Evolutionary conservation across 2,329 filamentous ascomycete genomes (phyloP), one percentile per base, ranked within the genome.

Genomic region (Microcyclosporella mali): DNA sequence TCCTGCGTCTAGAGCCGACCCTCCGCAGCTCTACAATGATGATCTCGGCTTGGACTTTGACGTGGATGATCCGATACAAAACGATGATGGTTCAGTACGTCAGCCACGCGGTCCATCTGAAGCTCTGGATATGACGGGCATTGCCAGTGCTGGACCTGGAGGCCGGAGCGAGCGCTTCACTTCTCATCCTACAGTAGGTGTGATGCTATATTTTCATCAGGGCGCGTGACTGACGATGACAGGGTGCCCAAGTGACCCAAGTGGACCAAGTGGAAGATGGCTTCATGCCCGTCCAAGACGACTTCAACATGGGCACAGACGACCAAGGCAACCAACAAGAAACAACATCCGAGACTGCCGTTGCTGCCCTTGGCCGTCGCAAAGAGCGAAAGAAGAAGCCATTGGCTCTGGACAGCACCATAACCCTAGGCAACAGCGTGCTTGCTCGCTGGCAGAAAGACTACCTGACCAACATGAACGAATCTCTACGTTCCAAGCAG

Each of bases 391-490:
- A 38, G 27, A 33, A 43, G 58, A 28, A 70, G 46, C 40, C 59
- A 2, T 54, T 82, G 9, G 58, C 59, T 0, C 51, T 68, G 2
- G 81, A 84, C 50, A 51, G 59, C 7, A 62, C 56, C 2, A 72
- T 71, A 10, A 72, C 76, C 46, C 61, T 84, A 17, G 70, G 69
- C 45, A 82, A 79, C 52, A 63, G 67, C 4, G 75, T 79, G 15
- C 62, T 85, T 2, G 64, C 68, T 1, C 60, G 64, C n/a, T 82
- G 78, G 76, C 76, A 77, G 47, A 64, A 67, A 2, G 66, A 78
- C 19, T 85, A 85, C 49, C 50, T 75, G 1, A 54, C 66, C 9
- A 82, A 81, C 50, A 88, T 86, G 77, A 66, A 61, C 1, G 61
- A 64, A 10, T 71, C 69, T 7, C 55, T 56, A 6, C 66, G 62